phyloP scores from a whole-genome alignment of 2,329 filamentous ascomycete species.

The Cladosporium sp. region DNA sequence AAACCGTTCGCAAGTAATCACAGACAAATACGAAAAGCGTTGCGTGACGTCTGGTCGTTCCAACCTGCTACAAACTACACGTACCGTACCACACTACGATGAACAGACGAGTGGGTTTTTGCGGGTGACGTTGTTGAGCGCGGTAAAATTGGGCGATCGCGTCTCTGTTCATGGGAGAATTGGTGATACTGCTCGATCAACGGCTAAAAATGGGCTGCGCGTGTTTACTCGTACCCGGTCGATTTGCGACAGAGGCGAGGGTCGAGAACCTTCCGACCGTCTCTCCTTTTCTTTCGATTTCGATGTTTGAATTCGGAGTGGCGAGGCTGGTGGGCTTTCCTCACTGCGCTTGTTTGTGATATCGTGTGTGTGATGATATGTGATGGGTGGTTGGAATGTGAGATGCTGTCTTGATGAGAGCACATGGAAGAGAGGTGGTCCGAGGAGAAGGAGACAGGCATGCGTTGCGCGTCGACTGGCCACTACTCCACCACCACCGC shows the following conservation, averaged over 20 bases:
- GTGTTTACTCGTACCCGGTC: conserved; percentile 7
- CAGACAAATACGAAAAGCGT: not conserved
- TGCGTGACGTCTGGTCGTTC: conserved; percentile 4
- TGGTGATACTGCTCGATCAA: conserved; percentile 6
- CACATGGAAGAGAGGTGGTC: conserved; percentile 3
- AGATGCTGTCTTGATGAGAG: conserved; percentile 8
- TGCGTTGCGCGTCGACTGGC: too few species aligned
- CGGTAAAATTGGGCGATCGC: too few species aligned
- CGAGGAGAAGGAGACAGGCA: not conserved
- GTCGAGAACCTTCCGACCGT: not conserved
- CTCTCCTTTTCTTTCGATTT: not conserved
- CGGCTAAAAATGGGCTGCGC: not conserved
- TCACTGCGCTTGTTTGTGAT: too few species aligned
- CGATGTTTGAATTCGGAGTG: not conserved
- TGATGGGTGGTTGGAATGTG: conserved; percentile 4
- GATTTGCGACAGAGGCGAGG: not conserved
- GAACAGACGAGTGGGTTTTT: too few species aligned
- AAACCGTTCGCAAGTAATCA: not conserved
- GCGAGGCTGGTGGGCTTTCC: not conserved
- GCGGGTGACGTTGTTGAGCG: conserved; percentile 8
- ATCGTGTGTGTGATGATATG: too few species aligned
- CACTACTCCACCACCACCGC: not conserved
- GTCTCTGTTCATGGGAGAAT: too few species aligned
- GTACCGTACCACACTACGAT: too few species aligned
- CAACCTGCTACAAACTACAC: not conserved